Evolutionary conservation across 345 rosid genomes (phyloP), one percentile per base, ranked within the genome.

Genomic region (Eucalyptus tenuipes): DNA sequence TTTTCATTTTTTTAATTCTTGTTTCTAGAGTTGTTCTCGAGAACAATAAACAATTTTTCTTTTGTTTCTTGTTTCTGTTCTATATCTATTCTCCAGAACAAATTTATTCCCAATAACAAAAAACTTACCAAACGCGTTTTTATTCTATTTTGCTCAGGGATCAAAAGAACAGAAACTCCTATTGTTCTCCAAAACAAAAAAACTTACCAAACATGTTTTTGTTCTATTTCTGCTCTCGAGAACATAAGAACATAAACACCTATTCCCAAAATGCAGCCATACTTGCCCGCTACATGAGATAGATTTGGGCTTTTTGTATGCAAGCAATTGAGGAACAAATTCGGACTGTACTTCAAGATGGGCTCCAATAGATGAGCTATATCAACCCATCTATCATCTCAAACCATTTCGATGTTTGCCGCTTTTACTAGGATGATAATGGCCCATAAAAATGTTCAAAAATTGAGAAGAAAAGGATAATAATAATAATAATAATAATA

Each of bases 171-270:
- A 15, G 0, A 49, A 49, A 49, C 8, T 15, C 7, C 7, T 6
- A 49, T 15, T 6, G 18, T 49, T 49, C 18, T 4, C 4, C 0
- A 1, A 8, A 49, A 16, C 0, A 16, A 50, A 49, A 37, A 50
- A 50, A 50, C 0, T 50, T 50, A 50, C 1, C 8, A 50, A 50
- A 50, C 7, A 0, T 1, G 8, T 49, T 49, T 49, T 50, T 50
- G 3, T 49, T 49, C 0, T 6, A 50, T 17, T 49, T 49, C 1
- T 49, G 0, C 3, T 49, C 0, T 7, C 0, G 1, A 0, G 2
- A 50, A 16, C 0, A 50, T 6, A 50, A 50, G 0, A 50, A 50
- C 0, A 0, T 50, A 50, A 50, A 50, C 8, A 50, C 2, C 0
- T 50, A 16, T 50, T 50, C 53, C 7, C 20, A 6, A 50, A 50